A percentile compares a stretch with the other conserved stretches of the same genome.
Evolutionary conservation across 441 rosid genomes (phyloP).

Genomic region (Pelargonium cotyledonis): DNA sequence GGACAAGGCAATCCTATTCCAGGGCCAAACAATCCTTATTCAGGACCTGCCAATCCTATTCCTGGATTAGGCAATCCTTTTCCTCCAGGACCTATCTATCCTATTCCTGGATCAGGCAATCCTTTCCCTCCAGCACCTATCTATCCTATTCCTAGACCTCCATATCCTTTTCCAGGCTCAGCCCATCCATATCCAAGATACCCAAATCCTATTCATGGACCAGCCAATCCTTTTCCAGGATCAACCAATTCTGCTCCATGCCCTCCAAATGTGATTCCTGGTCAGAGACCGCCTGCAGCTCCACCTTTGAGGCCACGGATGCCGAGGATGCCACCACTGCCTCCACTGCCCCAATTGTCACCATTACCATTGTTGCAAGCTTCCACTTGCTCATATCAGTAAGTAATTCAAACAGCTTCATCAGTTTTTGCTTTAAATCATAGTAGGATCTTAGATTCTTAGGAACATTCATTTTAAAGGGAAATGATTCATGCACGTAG

Average conservation of each 20-base stretch:
- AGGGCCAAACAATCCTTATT: not conserved
- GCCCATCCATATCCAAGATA: not conserved
- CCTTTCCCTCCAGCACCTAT: conserved; percentile 6
- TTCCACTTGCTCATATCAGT: conserved; percentile 76
- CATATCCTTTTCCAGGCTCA: not conserved
- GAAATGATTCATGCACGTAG: no score
- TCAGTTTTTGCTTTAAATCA: not conserved
- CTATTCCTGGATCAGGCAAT: conserved; percentile 13
- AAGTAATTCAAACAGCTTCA: conserved; percentile 26
- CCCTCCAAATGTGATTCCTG: not conserved
- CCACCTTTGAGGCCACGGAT: conserved; percentile 42
- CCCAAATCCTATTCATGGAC: not conserved
- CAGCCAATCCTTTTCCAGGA: not conserved
- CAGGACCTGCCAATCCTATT: conserved; percentile 16
- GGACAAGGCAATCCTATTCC: conserved; percentile 14
- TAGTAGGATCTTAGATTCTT: not conserved
- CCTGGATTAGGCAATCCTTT: conserved; percentile 10
- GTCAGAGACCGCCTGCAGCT: conserved; percentile 8
- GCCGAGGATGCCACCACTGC: conserved; percentile 29
- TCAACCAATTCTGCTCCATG: not conserved
- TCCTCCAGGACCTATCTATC: conserved; percentile 9
- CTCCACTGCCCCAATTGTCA: conserved; percentile 36
- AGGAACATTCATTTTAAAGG: not conserved
- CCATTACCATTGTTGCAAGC: conserved; percentile 53
- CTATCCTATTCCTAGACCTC: conserved; percentile 14